Base-by-base conservation (phyloP, 345 rosid genomes). In the Kandelia obovata region DNA sequence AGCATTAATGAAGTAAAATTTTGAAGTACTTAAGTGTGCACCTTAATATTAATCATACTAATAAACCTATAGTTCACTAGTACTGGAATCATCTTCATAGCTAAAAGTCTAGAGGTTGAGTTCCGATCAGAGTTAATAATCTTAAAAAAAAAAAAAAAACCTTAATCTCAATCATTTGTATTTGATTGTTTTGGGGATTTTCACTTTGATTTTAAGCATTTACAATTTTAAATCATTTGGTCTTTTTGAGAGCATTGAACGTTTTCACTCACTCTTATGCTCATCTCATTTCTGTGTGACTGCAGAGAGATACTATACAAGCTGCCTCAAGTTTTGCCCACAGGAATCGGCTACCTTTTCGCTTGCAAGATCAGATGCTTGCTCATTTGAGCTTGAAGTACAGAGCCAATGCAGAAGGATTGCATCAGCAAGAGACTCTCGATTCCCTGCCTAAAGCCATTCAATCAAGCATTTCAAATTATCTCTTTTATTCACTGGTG, bases 391-490 rank as follows among this genome's bases (percentile, higher is more conserved):
- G 87, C 74, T 84, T 93, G 78, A 89, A 83, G 79, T 84, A 82
- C 77, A 85, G 96, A 81, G 86, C 98, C 5, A 91, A 89, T 73
- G 83, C 93, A 34, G 96, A 93, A 72, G 98, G 98, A 19, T 67
- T 93, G 75, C 98, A 89, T 71, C 97, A 93, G 71, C 97, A 91
- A 83, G 98, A 93, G 78, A 87, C 78, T 34, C 77, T 93, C 10
- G 94, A 86, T 39, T 63, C 92, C 25, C 92, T 93, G 28, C 98
- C 98, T 1, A 93, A 91, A 76, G 98, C 98, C 55, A 93, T 93
- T 74, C 82, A 85, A 25, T 91, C 98, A 21, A 90, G 91, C 79
- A 89, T 93, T 65, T 74, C 97, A 0, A 86, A 84, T 59, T 84
- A 77, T 70, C 81, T 93, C 49, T 93, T 93, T 70, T 91, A 91